Percentiles rank a stretch among this genome's conserved stretches.
Evolutionary conservation across 1,139 yeast genomes (phyloP).

Genomic region (Yamadazyma siamensis): DNA sequence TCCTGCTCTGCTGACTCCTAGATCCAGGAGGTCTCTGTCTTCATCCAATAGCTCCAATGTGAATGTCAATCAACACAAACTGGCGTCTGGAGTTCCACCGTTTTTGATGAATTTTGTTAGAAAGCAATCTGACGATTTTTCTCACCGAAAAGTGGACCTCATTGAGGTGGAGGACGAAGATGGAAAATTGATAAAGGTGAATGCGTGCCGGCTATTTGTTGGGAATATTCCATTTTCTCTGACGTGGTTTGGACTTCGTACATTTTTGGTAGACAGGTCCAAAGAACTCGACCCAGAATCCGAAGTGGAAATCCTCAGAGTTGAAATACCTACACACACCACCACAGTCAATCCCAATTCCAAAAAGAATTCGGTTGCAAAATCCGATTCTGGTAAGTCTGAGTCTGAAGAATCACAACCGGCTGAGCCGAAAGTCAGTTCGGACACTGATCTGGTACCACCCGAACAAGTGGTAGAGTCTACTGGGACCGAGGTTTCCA

Average conservation of each 20-base stretch:
- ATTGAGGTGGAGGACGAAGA: slow-evolving; percentile 18
- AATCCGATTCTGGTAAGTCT: neutral
- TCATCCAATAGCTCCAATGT: neutral
- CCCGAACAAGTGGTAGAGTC: neutral
- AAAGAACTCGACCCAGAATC: slow-evolving; percentile 27
- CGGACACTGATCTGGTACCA: neutral
- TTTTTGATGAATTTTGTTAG: slow-evolving; percentile 29
- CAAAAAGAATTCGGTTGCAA: slow-evolving; percentile 1
- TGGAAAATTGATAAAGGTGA: slow-evolving; percentile 30
- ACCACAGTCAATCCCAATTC: slow-evolving; percentile 7
- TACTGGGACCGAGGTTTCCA: neutral
- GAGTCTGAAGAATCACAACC: neutral
- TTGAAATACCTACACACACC: slow-evolving; percentile 52
- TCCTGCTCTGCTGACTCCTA: no score
- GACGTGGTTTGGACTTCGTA: slow-evolving; percentile 54
- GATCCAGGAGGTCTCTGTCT: slow-evolving; percentile 3
- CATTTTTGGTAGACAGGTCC: slow-evolving; percentile 37
- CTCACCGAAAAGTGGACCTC: neutral
- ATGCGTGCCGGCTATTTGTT: slow-evolving; percentile 43
- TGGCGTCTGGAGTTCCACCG: slow-evolving; percentile 22
- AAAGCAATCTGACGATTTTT: neutral
- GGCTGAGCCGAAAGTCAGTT: neutral
- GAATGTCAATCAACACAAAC: neutral
- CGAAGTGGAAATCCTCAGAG: slow-evolving; percentile 38
- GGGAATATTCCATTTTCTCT: slow-evolving; percentile 59